Evolutionary conservation across 768 basidiomycete species (phyloP).

Genomic region (Boletus subparvulus): DNA sequence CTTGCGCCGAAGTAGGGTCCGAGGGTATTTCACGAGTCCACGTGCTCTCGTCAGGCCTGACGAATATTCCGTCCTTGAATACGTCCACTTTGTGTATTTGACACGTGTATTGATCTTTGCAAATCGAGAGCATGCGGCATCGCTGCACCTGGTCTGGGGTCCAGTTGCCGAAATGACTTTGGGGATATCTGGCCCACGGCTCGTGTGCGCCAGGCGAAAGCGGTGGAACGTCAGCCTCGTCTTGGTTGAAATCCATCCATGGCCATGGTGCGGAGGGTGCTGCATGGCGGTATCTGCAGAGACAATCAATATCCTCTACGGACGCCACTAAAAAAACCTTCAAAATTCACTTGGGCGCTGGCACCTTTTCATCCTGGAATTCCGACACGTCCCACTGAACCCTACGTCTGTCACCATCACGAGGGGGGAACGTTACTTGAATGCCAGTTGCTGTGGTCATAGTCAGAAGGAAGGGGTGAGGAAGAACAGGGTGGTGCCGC

Average conservation of each 20-base stretch:
- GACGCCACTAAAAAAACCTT: not conserved
- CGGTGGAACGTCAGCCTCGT: slow-evolving; percentile 12
- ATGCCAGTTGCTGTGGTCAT: slow-evolving; percentile 16
- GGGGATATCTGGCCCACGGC: slow-evolving; percentile 44
- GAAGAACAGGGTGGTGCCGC: not conserved
- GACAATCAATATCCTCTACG: slow-evolving; percentile 18
- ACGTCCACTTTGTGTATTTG: slow-evolving; percentile 26
- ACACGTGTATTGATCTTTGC: slow-evolving; percentile 11
- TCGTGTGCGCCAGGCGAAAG: not conserved
- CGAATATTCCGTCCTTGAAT: slow-evolving; percentile 13
- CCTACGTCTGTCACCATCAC: not conserved
- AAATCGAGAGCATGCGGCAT: slow-evolving; percentile 34
- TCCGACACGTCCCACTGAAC: slow-evolving; percentile 14
- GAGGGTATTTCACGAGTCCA: slow-evolving; percentile 16
- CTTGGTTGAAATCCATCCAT: slow-evolving; percentile 38
- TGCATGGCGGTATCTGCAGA: slow-evolving; percentile 35
- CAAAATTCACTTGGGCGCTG: slow-evolving; percentile 24
- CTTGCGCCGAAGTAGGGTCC: slow-evolving; percentile 2
- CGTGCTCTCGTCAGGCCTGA: slow-evolving; percentile 1
- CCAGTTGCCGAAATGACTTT: slow-evolving; percentile 58
- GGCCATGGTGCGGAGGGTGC: slow-evolving; percentile 43
- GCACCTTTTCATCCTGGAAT: slow-evolving; percentile 11
- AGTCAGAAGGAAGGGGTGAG: not conserved
- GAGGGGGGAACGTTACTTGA: slow-evolving; percentile 3
- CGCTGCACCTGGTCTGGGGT: slow-evolving; percentile 41